These are phyloP conservation scores for Pyrenochaeta sp. DNA, from an alignment of 2,329 filamentous ascomycete species.

Conservation along the genomic window DNA sequence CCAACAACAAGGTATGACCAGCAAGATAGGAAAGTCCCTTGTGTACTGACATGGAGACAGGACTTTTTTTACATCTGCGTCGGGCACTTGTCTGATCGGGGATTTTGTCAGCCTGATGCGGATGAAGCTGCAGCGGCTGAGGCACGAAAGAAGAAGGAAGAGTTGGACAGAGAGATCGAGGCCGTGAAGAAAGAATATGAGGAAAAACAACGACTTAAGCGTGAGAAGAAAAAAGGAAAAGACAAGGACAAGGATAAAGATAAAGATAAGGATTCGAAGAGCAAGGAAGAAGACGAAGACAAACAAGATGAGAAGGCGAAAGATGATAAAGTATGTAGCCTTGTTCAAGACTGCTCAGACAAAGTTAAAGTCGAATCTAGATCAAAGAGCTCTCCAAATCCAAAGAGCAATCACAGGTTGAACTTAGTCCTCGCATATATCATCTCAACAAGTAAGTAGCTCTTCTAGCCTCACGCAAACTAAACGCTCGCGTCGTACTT, in stretches of 20 bases:
- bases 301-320: slow-evolving; percentile 72
- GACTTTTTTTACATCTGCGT: slow-evolving; percentile 95
- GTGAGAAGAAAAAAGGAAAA: slow-evolving; percentile 55
- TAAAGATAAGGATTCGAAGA: slow-evolving; percentile 65
- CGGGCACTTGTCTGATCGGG: slow-evolving; percentile 80
- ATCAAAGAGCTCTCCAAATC: slow-evolving; percentile 60
- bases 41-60: slow-evolving; percentile 47
- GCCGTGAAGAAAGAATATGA: slow-evolving; percentile 60
- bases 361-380: slow-evolving; percentile 31
- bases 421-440: slow-evolving; percentile 82
- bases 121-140: slow-evolving; percentile 68
- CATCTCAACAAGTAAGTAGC: slow-evolving; percentile 76
- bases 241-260: slow-evolving; percentile 68
- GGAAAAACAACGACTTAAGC: slow-evolving; percentile 67
- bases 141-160: slow-evolving; percentile 64
- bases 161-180: slow-evolving; percentile 59
- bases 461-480: not conserved
- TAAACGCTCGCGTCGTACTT: not conserved
- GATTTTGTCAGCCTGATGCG: slow-evolving; percentile 78
- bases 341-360: not conserved
- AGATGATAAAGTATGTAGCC: slow-evolving; percentile 61
- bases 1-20: slow-evolving; percentile 79
- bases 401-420: slow-evolving; percentile 54
- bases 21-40: not conserved
- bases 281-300: slow-evolving; percentile 70